Evolutionary conservation across 768 basidiomycete species (phyloP).

Genomic region (Pulveroboletus sp.): DNA sequence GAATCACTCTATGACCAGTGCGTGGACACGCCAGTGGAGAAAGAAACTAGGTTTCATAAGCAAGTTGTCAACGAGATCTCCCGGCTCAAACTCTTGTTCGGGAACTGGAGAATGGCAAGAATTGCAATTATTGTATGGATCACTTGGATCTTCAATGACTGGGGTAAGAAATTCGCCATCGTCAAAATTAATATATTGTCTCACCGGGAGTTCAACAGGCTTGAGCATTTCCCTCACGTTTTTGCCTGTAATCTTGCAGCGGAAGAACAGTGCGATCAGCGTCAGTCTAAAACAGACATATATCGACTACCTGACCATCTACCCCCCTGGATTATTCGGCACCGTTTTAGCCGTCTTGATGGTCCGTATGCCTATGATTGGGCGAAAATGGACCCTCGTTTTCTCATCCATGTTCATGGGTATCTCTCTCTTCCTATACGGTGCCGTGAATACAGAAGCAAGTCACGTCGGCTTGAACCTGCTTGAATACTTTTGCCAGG

Average conservation of each 20-base stretch:
- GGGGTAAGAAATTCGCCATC: conserved; percentile 2
- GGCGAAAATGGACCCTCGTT: conserved; percentile 17
- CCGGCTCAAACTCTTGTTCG: conserved; percentile 13
- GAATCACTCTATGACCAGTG: conserved; percentile 12
- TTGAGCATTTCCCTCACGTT: not conserved
- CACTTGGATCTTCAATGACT: conserved; percentile 14
- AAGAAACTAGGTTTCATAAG: not conserved
- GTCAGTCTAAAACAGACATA: conserved; percentile 8
- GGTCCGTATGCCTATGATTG: conserved; percentile 12
- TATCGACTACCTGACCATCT: conserved; percentile 10
- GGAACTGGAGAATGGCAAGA: conserved; percentile 11
- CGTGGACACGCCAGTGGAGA: not conserved
- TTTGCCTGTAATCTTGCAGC: conserved; percentile 11
- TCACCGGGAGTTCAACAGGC: no score
- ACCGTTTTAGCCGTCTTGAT: conserved; percentile 4
- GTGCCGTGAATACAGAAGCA: conserved; percentile 10
- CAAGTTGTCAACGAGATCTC: conserved; percentile 4
- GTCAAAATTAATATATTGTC: no score
- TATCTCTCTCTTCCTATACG: conserved; percentile 9
- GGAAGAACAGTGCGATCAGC: conserved; percentile 10
- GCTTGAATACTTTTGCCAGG: conserved; percentile 9
- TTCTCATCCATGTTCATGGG: conserved; percentile 8
- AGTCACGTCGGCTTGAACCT: conserved; percentile 9
- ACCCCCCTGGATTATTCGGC: conserved; percentile 5
- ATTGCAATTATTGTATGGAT: conserved; percentile 10